Conservation (phyloP, 2,329 filamentous ascomycete species). For the Elsinoe arachidis region DNA sequence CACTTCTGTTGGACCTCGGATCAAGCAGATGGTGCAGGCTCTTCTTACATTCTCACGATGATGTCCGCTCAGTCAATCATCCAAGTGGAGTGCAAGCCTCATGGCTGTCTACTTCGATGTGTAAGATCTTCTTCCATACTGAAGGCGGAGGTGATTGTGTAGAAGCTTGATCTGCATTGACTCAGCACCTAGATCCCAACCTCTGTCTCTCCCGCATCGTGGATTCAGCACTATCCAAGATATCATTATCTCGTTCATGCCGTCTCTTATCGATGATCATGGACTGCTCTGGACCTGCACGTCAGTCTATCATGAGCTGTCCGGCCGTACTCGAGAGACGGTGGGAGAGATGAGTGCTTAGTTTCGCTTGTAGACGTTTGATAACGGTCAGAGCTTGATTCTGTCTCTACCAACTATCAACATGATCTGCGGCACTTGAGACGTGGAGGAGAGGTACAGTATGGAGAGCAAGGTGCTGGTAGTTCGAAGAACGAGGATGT, state of each 20-base stretch:
- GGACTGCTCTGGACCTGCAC: background rate
- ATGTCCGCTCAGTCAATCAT: background rate
- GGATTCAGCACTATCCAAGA: background rate
- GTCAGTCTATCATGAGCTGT: background rate
- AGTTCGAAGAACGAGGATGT: no score
- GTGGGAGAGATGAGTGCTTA: background rate
- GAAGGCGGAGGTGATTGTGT: no score
- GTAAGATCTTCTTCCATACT: background rate
- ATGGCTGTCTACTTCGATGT: no score
- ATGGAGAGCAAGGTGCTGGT: no score
- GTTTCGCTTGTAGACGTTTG: constrained; percentile 1
- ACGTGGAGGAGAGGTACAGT: background rate
- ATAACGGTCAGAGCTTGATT: constrained; percentile 1
- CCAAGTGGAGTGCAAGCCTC: no score
- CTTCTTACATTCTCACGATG: no score
- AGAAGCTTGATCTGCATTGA: background rate
- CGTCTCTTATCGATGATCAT: background rate
- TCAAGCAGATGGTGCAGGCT: no score
- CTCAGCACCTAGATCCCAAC: background rate
- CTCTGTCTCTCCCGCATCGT: background rate
- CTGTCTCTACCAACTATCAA: background rate
- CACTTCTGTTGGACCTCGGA: no score
- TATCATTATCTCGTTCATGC: background rate
- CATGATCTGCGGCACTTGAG: background rate
- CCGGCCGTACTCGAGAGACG: background rate